phyloP scores from a whole-genome alignment of 2,329 filamentous ascomycete species.

The Pseudogymnoascus sp. region DNA sequence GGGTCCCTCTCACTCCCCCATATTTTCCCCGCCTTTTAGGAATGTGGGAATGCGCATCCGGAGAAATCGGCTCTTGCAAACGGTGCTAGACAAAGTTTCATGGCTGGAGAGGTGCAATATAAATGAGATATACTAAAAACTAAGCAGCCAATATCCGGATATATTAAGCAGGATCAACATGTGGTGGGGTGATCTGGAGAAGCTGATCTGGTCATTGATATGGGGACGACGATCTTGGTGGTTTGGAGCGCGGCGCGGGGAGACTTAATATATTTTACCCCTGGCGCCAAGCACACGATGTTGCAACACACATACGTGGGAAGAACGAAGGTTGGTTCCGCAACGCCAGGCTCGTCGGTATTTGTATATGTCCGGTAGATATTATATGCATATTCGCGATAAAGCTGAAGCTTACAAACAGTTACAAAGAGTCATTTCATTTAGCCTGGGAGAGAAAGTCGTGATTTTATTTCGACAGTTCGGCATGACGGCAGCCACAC shows the following conservation, averaged over 20 bases:
- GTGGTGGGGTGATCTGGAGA: neutral
- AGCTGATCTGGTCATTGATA: neutral
- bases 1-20: neutral
- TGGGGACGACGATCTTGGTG: neutral
- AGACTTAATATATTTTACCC: slow-evolving; percentile 1
- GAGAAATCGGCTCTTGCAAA: neutral
- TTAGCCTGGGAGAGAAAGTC: neutral
- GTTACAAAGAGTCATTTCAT: neutral
- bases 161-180: neutral
- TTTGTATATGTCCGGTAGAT: neutral
- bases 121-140: neutral
- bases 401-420: neutral
- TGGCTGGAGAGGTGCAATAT: neutral
- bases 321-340: neutral
- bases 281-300: neutral
- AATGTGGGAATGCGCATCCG: neutral
- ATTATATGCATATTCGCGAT: neutral
- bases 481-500: neutral
- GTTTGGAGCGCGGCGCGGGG: neutral
- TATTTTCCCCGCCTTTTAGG: slow-evolving; percentile 1
- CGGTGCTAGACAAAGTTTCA: neutral
- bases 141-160: neutral
- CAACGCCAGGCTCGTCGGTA: neutral
- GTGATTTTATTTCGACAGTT: neutral
- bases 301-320: neutral